Percentiles rank a stretch among this genome's conserved stretches.
Conservation (phyloP, 2,329 filamentous ascomycete genomes). For the Trichoderma lentiforme region DNA sequence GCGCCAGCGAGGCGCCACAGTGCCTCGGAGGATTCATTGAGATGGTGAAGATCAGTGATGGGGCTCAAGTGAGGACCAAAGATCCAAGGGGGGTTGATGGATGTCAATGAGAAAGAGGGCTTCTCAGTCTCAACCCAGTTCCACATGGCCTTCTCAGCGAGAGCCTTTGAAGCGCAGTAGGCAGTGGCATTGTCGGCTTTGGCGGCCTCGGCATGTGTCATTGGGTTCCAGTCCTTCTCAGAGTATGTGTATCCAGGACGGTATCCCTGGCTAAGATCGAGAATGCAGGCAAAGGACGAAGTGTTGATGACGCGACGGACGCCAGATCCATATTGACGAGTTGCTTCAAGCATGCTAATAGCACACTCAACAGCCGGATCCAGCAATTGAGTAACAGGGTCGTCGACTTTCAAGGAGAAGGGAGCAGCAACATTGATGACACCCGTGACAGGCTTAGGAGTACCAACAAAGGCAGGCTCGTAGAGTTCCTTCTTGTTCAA, state of each 20-base stretch:
- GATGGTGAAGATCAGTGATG: conserved; percentile 16
- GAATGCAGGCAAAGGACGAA: conserved; percentile 45
- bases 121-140: conserved; percentile 31
- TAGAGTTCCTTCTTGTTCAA: conserved; percentile 70
- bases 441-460: conserved; percentile 53
- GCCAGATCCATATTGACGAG: conserved; percentile 40
- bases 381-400: conserved; percentile 46
- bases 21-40: conserved; percentile 22
- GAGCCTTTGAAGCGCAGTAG: conserved; percentile 39
- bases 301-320: conserved; percentile 63
- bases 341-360: conserved; percentile 45
- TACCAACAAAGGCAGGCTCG: conserved; percentile 47
- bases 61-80: conserved; percentile 53
- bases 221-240: conserved; percentile 28
- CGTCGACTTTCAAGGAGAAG: conserved; percentile 64
- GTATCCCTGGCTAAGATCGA: conserved; percentile 38
- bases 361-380: conserved; percentile 56
- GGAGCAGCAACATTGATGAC: conserved; percentile 74
- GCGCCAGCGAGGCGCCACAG: conserved; percentile 22
- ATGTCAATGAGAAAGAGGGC: conserved; percentile 57
- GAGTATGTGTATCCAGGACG: conserved; percentile 29
- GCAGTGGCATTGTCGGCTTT: conserved; percentile 21
- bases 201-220: conserved; percentile 27
- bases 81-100: conserved; percentile 60
- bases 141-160: conserved; percentile 67